Conservation (phyloP, 495 filamentous ascomycete genomes). For the Aspergillus kassunensis region DNA sequence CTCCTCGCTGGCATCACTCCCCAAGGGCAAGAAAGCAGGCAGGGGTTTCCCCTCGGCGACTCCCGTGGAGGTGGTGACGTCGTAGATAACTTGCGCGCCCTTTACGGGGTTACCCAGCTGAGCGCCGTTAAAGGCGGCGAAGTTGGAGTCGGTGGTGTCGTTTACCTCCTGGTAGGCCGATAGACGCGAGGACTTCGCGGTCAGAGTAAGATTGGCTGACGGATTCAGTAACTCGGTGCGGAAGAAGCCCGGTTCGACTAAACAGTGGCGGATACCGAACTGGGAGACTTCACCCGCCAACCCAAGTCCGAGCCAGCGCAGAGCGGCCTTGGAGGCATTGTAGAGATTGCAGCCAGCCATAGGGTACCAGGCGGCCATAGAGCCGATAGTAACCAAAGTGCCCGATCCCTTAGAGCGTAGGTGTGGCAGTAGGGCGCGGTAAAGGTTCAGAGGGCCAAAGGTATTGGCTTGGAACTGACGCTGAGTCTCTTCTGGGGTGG, state of each 20-base stretch:
- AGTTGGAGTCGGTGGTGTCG: neutral
- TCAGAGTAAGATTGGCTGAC: neutral
- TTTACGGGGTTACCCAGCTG: conserved; percentile 8
- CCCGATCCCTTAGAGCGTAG: neutral
- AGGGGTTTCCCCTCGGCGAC: neutral
- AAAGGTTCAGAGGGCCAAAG: neutral
- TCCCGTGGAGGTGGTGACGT: conserved; percentile 4
- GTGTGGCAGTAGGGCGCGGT: conserved; percentile 4
- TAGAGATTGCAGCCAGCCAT: neutral
- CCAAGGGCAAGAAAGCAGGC: conserved; percentile 3
- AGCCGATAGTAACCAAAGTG: conserved; percentile 7
- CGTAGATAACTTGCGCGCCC: neutral
- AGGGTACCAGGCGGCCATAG: neutral
- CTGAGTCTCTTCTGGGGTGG: too few relatives aligned
- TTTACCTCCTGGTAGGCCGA: neutral
- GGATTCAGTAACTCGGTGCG: conserved; percentile 2
- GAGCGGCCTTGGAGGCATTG: conserved; percentile 4
- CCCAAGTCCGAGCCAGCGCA: too few relatives aligned
- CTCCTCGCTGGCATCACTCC: conserved; percentile 3
- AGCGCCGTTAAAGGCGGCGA: neutral
- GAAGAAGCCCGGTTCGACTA: conserved; percentile 11
- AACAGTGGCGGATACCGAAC: neutral
- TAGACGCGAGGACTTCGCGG: neutral
- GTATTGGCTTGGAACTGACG: conserved; percentile 11
- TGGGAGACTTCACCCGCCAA: neutral